A percentile compares a stretch with the other conserved stretches of the same genome.
Evolutionary conservation across 1,284 basidiomycete genomes (phyloP).

Genomic region (Cutaneotrichosporon sp.): DNA sequence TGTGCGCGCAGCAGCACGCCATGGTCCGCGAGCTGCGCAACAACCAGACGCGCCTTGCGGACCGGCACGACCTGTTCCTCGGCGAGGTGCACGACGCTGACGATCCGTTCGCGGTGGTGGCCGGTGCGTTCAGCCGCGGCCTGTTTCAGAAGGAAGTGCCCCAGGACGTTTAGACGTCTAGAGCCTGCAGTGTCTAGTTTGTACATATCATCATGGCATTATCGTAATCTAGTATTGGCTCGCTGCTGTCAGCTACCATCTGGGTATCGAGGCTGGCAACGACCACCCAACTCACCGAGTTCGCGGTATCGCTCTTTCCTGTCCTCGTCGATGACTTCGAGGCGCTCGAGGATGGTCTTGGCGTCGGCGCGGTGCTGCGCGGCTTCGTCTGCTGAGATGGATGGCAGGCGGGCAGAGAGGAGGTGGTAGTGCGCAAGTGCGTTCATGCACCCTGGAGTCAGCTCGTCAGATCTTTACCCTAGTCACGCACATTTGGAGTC

Average conservation of each 20-base stretch:
- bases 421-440: constrained; percentile 76
- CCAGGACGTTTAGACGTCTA: constrained; percentile 9
- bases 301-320: constrained; percentile 51
- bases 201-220: constrained; percentile 6
- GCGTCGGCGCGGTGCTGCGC: constrained; percentile 31
- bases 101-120: constrained; percentile 77
- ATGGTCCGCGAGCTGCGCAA: constrained; percentile 82
- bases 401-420: constrained; percentile 28
- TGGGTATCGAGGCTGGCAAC: not conserved
- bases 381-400: constrained; percentile 16
- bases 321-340: constrained; percentile 48
- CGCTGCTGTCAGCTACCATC: constrained; percentile 14
- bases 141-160: constrained; percentile 46
- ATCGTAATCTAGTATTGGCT: constrained; percentile 14
- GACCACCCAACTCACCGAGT: constrained; percentile 31
- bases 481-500: constrained; percentile 81
- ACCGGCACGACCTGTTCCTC: constrained; percentile 86
- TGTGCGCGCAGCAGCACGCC: constrained; percentile 82
- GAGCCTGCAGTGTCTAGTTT: not conserved
- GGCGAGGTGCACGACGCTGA: constrained; percentile 81
- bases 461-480: not conserved
- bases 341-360: constrained; percentile 33
- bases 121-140: constrained; percentile 75
- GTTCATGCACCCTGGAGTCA: constrained; percentile 80
- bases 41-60: constrained; percentile 77